phyloP scores from a whole-genome alignment of 257 asterid species.

The Ophiorrhiza pumila region DNA sequence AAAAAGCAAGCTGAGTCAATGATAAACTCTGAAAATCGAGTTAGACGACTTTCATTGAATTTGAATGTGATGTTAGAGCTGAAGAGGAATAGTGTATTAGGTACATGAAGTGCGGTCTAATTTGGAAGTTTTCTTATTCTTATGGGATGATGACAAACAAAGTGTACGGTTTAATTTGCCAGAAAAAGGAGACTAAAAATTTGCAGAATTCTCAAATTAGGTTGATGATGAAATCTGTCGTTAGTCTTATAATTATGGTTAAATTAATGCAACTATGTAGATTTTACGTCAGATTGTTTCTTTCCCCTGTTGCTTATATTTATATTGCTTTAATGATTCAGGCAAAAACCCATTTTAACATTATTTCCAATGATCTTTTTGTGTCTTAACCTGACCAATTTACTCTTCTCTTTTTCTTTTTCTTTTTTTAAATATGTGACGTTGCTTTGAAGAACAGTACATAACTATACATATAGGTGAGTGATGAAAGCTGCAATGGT shows the following conservation, averaged over 20 bases:
- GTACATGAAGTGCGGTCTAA: neutral
- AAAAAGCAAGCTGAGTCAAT: neutral
- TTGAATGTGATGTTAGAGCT: neutral
- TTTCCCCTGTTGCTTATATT: neutral
- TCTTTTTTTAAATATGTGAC: too few relatives aligned
- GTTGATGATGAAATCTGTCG: neutral
- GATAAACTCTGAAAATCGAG: constrained; percentile 1
- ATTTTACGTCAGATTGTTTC: neutral
- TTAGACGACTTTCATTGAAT: constrained; percentile 5
- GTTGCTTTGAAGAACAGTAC: too few relatives aligned
- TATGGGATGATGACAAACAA: neutral
- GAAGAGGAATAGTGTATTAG: constrained; percentile 20
- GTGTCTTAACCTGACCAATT: too few relatives aligned
- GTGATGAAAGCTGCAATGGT: too few relatives aligned
- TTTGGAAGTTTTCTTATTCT: neutral
- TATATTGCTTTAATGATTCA: neutral
- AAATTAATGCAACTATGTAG: neutral
- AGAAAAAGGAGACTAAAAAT: neutral
- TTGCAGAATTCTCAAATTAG: neutral
- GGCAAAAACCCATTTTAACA: neutral
- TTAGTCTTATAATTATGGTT: neutral
- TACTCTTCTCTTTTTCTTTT: too few relatives aligned
- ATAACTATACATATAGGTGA: too few relatives aligned
- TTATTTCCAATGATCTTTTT: too few relatives aligned
- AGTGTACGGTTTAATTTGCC: neutral